Base-by-base conservation (phyloP, 306 rosid species). In the Acacia crassicarpa region DNA sequence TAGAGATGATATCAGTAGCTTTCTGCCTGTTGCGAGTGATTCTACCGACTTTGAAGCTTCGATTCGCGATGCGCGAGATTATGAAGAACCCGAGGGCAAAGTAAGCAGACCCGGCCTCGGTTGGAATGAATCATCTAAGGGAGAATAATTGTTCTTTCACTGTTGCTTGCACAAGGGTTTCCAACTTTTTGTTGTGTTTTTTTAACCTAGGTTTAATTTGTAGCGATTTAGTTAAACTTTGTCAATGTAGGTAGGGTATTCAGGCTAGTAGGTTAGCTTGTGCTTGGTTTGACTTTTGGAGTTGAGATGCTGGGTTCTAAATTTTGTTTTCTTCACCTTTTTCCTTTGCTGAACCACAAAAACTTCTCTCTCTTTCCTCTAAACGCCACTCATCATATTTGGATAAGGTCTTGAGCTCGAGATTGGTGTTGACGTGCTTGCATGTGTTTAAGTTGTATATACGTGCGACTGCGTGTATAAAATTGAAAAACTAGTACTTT, bases 21-120 rank as follows among this genome's bases (percentile, higher is more conserved):
- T 94, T 85, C 96, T 92, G 83, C 97, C 98, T 69, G 93, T 89
- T 77, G 97, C 94, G 35, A 92, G 96, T 79, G 98, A 94, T 84
- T 92, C 94, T 76, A 94, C 98, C 2, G 94, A 94, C 86, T 90
- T 91, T 33, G 98, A 94, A 87, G 94, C 98, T 78, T 83, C 89
- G 44, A 94, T 94, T 76, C 94, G 84, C 33, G 91, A 89, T 85
- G 97, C 96, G 30, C 85, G 92, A 82, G 97, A 85, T 77, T 94
- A 92, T 61, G 98, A 92, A 83, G 95, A 90, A 78, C 91, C 94
- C 22, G 94, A 85, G 82, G 92, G 87, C 72, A 85, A 89, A 80
- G 86, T 86, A 71, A 80, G 84, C 84, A 89, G 97, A 82, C 97
- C 94, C 1, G 98, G 97, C 63, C 98, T 94, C 75, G 94, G 98